These are phyloP conservation scores for Calonectria henricotiae DNA, from an alignment of 2,329 filamentous ascomycete genomes.

Conservation along the genomic window DNA sequence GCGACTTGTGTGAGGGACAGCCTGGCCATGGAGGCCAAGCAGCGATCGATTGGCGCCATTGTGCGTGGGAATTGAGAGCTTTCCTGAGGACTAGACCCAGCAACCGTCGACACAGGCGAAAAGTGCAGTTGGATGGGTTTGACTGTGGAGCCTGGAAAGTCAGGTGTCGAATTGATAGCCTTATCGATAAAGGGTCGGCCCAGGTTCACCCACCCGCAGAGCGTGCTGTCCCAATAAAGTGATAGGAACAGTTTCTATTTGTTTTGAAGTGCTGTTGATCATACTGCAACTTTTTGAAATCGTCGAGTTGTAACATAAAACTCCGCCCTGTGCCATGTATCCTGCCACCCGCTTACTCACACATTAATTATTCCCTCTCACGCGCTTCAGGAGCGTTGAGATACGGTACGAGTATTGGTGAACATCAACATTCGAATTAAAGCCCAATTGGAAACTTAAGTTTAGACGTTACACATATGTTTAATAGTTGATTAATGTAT, in stretches of 20 bases:
- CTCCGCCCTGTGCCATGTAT: not conserved
- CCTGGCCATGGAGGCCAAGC: constrained; percentile 70
- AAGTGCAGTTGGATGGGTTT: constrained; percentile 46
- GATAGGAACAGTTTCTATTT: not conserved
- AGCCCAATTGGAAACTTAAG: not conserved
- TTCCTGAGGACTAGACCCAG: constrained; percentile 46
- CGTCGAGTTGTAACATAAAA: no score
- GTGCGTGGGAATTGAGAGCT: constrained; percentile 52
- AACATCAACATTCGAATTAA: not conserved
- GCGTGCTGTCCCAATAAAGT: not conserved
- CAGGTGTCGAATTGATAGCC: constrained; percentile 38
- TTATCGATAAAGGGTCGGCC: constrained; percentile 50
- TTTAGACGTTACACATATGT: constrained; percentile 11
- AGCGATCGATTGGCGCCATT: constrained; percentile 71
- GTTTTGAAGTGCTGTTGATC: not conserved
- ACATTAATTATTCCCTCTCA: not conserved
- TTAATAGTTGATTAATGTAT: constrained; percentile 5
- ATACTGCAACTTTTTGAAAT: not conserved
- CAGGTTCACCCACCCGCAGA: not conserved
- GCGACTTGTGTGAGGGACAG: constrained; percentile 62
- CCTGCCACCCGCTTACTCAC: not conserved
- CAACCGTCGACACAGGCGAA: constrained; percentile 46
- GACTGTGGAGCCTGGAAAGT: constrained; percentile 44
- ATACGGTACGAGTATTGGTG: not conserved
- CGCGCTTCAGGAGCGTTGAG: no score